Percentiles rank a stretch among this genome's conserved stretches.
These are phyloP conservation scores for Monosporascus ibericus DNA, from an alignment of 2,329 filamentous ascomycete species.

Conservation along the genomic window DNA sequence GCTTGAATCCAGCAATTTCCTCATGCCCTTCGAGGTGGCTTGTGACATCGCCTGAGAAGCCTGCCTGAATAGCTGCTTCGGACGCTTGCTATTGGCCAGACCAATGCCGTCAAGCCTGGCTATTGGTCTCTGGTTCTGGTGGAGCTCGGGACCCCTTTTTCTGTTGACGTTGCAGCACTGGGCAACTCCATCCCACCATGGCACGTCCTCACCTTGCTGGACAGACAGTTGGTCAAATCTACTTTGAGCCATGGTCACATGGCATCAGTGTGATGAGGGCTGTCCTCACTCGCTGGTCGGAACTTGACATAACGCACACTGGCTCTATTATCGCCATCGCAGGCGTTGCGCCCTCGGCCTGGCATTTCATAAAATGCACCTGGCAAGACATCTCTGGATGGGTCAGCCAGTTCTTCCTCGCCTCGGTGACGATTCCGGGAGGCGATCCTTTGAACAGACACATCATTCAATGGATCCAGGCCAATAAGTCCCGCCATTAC, in stretches of 20 bases:
- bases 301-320: slow-evolving; percentile 38
- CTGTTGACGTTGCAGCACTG: background rate
- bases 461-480: slow-evolving; percentile 38
- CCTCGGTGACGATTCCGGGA: slow-evolving; percentile 36
- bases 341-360: slow-evolving; percentile 33
- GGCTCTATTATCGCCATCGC: slow-evolving; percentile 39
- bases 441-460: slow-evolving; percentile 39
- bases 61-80: background rate
- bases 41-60: background rate
- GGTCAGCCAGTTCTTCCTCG: slow-evolving; percentile 36
- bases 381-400: slow-evolving; percentile 34
- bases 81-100: background rate
- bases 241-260: slow-evolving; percentile 25
- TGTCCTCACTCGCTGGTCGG: slow-evolving; percentile 34
- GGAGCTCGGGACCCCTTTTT: background rate
- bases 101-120: background rate
- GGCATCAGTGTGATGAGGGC: slow-evolving; percentile 30
- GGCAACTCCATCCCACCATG: background rate
- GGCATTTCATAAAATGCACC: slow-evolving; percentile 29
- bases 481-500: slow-evolving; percentile 30
- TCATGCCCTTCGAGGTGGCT: background rate
- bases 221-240: slow-evolving; percentile 4
- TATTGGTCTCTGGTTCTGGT: background rate
- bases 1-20: background rate
- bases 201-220: slow-evolving; percentile 8